These are phyloP conservation scores for Solanum okadae DNA, from an alignment of 257 asterid genomes.

Conservation along the genomic window DNA sequence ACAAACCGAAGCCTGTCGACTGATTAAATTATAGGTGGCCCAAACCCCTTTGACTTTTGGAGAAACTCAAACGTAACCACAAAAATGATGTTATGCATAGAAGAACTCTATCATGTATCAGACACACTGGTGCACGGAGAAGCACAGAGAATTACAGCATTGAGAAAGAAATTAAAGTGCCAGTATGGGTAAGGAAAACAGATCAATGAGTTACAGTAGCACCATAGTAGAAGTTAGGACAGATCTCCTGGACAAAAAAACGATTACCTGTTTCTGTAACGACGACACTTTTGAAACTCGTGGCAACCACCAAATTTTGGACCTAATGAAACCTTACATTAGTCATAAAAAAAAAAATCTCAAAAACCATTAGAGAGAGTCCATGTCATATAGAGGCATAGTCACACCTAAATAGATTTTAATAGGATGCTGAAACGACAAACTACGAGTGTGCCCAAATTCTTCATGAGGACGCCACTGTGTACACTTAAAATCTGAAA, in stretches of 20 bases:
- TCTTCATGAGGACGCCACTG: conserved; percentile 65
- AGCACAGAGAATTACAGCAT: background rate
- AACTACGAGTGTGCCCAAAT: conserved; percentile 61
- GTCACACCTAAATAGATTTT: conserved; percentile 82
- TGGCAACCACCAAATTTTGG: conserved; percentile 81
- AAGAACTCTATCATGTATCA: background rate
- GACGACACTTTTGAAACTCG: conserved; percentile 52
- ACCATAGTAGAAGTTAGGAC: background rate
- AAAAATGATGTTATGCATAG: background rate
- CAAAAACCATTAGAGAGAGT: background rate
- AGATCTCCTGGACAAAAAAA: background rate
- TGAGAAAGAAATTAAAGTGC: background rate
- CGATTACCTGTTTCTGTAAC: conserved; percentile 19
- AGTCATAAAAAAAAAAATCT: background rate
- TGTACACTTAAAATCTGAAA: conserved; percentile 67
- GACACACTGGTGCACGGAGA: background rate
- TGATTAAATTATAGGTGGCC: background rate
- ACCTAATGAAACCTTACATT: conserved; percentile 31
- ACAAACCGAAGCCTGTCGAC: background rate
- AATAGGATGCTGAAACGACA: conserved; percentile 93
- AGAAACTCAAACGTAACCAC: background rate
- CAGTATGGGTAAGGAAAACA: background rate
- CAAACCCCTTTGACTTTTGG: background rate
- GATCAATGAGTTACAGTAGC: background rate
- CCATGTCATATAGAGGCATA: background rate